These are phyloP conservation scores for Dovyalis caffra DNA, from an alignment of 345 rosid genomes.

Conservation along the genomic window DNA sequence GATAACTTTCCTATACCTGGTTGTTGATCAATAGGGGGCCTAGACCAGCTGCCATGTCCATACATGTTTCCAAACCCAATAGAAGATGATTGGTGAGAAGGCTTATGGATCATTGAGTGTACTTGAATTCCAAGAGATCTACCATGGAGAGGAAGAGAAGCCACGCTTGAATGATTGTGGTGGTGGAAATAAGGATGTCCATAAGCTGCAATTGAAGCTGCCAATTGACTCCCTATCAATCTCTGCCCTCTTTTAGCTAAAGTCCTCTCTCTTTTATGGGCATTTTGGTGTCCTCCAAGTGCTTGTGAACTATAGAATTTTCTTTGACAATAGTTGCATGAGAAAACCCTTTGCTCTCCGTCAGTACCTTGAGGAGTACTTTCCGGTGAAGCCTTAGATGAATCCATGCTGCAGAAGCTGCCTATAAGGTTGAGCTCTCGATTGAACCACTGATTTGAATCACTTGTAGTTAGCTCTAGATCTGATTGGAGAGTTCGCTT, in stretches of 20 bases:
- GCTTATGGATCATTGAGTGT: constrained; percentile 63
- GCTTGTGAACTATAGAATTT: constrained; percentile 30
- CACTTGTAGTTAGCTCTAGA: constrained; percentile 35
- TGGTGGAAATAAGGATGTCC: constrained; percentile 48
- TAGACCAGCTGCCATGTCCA: constrained; percentile 48
- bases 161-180: constrained; percentile 37
- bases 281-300: constrained; percentile 30
- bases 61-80: constrained; percentile 25
- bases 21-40: constrained; percentile 45
- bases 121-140: constrained; percentile 64
- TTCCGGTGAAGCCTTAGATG: constrained; percentile 23
- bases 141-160: constrained; percentile 51
- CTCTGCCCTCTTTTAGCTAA: constrained; percentile 45
- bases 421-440: constrained; percentile 71
- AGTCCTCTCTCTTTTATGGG: constrained; percentile 26
- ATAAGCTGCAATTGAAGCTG: constrained; percentile 32
- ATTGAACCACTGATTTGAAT: constrained; percentile 31
- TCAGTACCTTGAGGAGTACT: constrained; percentile 12
- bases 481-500: constrained; percentile 32
- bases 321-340: constrained; percentile 27
- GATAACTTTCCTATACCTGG: constrained; percentile 57
- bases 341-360: constrained; percentile 15
- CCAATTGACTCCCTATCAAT: constrained; percentile 29
- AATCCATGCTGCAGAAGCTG: constrained; percentile 36
- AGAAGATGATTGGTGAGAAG: constrained; percentile 29